Conservation (phyloP, 805 yeast species). For the Vanderwaltozyma tropicalis region DNA sequence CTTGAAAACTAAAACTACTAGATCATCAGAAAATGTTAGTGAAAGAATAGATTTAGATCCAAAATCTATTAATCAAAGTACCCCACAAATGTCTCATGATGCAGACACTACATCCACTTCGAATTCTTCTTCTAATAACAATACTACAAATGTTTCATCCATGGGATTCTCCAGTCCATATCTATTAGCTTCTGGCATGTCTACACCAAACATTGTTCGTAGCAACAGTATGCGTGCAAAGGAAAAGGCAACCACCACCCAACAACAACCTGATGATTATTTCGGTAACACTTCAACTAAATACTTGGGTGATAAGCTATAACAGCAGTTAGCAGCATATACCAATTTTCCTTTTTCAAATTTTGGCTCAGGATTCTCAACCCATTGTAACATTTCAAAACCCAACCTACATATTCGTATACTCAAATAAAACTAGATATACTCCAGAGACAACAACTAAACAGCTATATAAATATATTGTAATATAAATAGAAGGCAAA, state of each 20-base stretch:
- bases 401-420: no score
- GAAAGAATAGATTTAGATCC: background rate
- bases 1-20: background rate
- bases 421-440: no score
- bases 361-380: no score
- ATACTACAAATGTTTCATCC: slow-evolving; percentile 14
- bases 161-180: slow-evolving; percentile 60
- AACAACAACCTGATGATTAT: background rate
- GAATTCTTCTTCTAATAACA: slow-evolving; percentile 6
- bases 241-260: background rate
- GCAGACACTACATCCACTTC: slow-evolving; percentile 9
- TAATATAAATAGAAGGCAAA: no score
- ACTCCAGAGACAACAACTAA: no score
- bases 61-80: background rate
- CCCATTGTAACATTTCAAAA: background rate
- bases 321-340: background rate
- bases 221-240: slow-evolving; percentile 6
- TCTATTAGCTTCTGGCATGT: slow-evolving; percentile 50
- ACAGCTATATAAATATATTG: no score
- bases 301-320: slow-evolving; percentile 1
- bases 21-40: background rate
- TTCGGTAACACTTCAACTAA: background rate
- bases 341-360: no score
- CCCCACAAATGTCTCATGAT: background rate
- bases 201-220: slow-evolving; percentile 37